Percentiles rank a stretch among this genome's conserved stretches.
Conservation (phyloP, 129 eudicot genomes). For the Escallonia herrerae region DNA sequence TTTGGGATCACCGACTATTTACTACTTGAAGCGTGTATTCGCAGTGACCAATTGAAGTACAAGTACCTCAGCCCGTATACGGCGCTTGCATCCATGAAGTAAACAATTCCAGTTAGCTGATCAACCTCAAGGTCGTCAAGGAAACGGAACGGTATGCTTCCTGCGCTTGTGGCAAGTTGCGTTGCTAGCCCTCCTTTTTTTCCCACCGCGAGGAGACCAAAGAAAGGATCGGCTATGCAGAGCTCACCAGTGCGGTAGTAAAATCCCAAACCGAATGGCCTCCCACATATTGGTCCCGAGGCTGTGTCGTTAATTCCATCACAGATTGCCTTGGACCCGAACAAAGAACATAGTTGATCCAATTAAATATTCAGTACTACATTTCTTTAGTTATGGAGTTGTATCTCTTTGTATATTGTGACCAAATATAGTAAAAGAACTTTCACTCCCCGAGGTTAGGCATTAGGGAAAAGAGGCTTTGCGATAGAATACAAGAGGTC, state of each 20-base stretch:
- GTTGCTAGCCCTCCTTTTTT: conserved; percentile 5
- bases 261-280: conserved; percentile 32
- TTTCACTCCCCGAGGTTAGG: too few relatives aligned
- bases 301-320: conserved; percentile 23
- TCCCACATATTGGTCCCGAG: conserved; percentile 25
- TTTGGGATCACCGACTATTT: too few relatives aligned
- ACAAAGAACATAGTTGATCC: too few relatives aligned
- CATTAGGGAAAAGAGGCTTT: too few relatives aligned
- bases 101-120: background rate
- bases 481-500: too few relatives aligned
- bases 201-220: background rate
- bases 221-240: conserved; percentile 3
- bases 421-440: too few relatives aligned
- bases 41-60: background rate
- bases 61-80: conserved; percentile 4
- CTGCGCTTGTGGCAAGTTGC: conserved; percentile 3
- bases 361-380: too few relatives aligned
- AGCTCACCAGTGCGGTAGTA: conserved; percentile 2
- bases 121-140: conserved; percentile 12
- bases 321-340: too few relatives aligned
- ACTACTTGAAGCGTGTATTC: background rate
- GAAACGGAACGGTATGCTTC: conserved; percentile 1
- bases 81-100: conserved; percentile 5
- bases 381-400: too few relatives aligned
- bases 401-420: too few relatives aligned